These are phyloP conservation scores for Amaranthus tricolor DNA, from an alignment of 179 eudicot genomes.

Conservation along the genomic window DNA sequence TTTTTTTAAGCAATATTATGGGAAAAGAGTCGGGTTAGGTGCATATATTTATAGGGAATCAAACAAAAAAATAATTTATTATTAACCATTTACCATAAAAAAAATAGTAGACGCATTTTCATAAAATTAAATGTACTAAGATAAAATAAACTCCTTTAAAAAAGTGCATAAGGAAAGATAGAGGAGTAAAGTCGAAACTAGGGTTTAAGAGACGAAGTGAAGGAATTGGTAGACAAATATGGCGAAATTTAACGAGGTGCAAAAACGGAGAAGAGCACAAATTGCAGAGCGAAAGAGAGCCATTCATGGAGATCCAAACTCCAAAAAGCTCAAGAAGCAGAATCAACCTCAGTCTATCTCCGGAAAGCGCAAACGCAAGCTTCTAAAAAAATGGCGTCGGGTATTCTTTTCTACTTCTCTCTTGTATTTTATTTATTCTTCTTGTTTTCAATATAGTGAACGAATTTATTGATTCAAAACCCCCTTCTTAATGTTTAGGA, in stretches of 20 bases:
- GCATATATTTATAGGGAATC: no score
- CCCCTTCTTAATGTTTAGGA: slow-evolving; percentile 40
- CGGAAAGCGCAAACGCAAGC: slow-evolving; percentile 93
- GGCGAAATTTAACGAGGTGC: slow-evolving; percentile 83
- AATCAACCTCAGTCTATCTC: slow-evolving; percentile 57
- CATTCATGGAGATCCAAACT: slow-evolving; percentile 60
- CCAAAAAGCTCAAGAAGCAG: slow-evolving; percentile 57
- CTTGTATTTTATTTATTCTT: neutral
- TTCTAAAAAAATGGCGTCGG: slow-evolving; percentile 89
- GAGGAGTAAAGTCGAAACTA: neutral
- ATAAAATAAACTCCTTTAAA: neutral
- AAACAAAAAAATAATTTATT: no score
- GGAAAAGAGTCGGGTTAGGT: no score
- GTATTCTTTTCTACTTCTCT: slow-evolving; percentile 21
- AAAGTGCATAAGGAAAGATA: neutral
- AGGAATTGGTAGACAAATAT: slow-evolving; percentile 21
- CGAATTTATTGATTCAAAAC: neutral
- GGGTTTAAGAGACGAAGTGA: neutral
- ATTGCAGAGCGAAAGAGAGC: slow-evolving; percentile 54
- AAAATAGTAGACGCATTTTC: no score
- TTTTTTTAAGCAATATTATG: no score
- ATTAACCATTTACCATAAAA: no score
- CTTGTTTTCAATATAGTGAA: neutral
- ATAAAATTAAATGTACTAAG: no score
- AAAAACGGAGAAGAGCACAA: slow-evolving; percentile 67